Evolutionary conservation across 139 green algal species (phyloP), one percentile per base, ranked within the genome.

Genomic region (Pseudopediastrum boryanum): DNA sequence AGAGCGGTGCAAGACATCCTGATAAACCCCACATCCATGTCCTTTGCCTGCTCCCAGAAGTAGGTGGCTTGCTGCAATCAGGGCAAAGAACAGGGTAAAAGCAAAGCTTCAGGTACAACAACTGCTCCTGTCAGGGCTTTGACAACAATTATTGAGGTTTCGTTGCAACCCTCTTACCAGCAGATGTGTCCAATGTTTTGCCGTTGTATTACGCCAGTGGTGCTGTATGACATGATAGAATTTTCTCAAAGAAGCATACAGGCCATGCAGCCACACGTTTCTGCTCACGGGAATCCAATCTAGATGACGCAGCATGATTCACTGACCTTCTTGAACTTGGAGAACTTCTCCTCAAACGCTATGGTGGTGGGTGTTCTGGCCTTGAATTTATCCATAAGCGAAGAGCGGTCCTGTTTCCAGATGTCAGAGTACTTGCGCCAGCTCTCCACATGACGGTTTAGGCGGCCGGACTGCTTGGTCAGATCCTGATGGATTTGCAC

Each of bases 371-470:
- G 92, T 29, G 88, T 85, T 46, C 80, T 85, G 19, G 87, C 84
- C 79, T 89, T 93, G 78, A 97, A 94, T 80, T 96, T 96, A 69
- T 96, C 94, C 43, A 97, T 61, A 42, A 94, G 78, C 29, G 74
- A 79, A 27, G 52, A 80, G 52, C 92, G 90, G 79, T 98, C 94
- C 10, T 83, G 79, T 87, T 96, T 97, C 94, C 94, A 98, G 48
- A 98, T 74, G 77, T 83, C 75, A 42, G 42, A 68, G 38, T 94
- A 89, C 4, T 81, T 74, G 46, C 86, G 84, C 94, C 94, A 98
- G 71, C 80, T 83, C 51, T 97, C 93, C 1, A 92, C 73, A 64
- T 92, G 92, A 46, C 86, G 81, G 58, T 83, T 93, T 29, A 95
- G 77, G 33, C 84, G 62, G 23, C 50, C 78, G 58, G 92, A 87